Evolutionary conservation across 805 yeast genomes (phyloP).

Genomic region (Ascoidea asiatica): DNA sequence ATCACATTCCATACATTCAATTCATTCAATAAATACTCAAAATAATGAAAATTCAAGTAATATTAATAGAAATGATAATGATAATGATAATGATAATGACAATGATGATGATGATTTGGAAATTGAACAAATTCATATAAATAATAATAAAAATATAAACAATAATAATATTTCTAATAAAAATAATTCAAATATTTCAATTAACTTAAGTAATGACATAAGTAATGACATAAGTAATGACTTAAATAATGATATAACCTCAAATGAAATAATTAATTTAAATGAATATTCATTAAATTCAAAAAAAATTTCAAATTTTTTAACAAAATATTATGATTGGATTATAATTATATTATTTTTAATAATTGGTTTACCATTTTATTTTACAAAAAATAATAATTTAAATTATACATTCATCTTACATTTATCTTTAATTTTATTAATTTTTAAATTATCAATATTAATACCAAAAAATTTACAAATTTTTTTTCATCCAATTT

Average conservation of each 20-base stretch:
- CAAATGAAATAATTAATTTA: background rate
- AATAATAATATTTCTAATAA: no score
- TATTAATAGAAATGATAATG: background rate
- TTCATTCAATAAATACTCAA: no score
- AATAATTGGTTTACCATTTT: slow-evolving; percentile 44
- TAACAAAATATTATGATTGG: slow-evolving; percentile 41
- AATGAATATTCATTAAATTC: slow-evolving; percentile 6
- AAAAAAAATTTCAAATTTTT: slow-evolving; percentile 20
- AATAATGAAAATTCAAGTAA: background rate
- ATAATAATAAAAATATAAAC: background rate
- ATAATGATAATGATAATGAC: background rate
- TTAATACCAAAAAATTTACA: slow-evolving; percentile 32
- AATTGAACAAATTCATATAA: background rate
- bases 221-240: background rate
- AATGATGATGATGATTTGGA: background rate
- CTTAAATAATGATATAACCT: background rate
- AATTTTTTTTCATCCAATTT: slow-evolving; percentile 55
- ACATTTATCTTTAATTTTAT: slow-evolving; percentile 46
- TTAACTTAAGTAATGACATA: no score
- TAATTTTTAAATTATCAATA: slow-evolving; percentile 37
- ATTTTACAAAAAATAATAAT: slow-evolving; percentile 33
- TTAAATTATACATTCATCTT: slow-evolving; percentile 45
- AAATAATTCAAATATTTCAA: no score
- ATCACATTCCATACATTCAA: background rate
- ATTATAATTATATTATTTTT: slow-evolving; percentile 31